Conservation (phyloP, 192 early-diverging fungal genomes). For the Coemansia pectinata region DNA sequence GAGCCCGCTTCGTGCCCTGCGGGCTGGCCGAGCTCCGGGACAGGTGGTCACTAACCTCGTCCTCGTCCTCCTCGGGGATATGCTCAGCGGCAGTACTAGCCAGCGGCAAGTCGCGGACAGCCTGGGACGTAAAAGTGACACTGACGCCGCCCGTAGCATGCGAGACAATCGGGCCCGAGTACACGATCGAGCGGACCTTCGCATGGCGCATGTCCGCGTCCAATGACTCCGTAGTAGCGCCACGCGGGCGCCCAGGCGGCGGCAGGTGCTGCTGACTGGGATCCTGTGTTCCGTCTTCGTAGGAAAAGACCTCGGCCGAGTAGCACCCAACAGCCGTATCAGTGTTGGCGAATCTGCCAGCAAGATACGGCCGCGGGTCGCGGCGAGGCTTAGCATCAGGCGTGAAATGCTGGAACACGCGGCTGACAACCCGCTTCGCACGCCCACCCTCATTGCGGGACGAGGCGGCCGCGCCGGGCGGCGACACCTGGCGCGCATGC, state of each 20-base stretch:
- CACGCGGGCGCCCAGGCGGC: constrained; percentile 9
- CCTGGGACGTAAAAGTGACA: constrained; percentile 48
- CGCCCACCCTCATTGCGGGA: background rate
- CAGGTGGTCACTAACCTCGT: background rate
- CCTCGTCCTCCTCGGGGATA: constrained; percentile 20
- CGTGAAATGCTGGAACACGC: constrained; percentile 31
- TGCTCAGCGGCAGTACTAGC: constrained; percentile 9
- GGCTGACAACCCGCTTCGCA: constrained; percentile 47
- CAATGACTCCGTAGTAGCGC: constrained; percentile 26
- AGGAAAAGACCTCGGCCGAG: constrained; percentile 40
- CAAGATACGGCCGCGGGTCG: constrained; percentile 15
- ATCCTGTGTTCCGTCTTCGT: background rate
- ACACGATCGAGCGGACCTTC: constrained; percentile 43
- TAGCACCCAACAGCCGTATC: constrained; percentile 44
- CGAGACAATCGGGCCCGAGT: constrained; percentile 42
- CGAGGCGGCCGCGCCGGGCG: too few species aligned
- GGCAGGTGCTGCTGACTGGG: background rate
- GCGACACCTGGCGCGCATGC: too few species aligned
- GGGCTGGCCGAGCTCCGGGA: background rate
- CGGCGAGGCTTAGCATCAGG: constrained; percentile 11
- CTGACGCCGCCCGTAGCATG: constrained; percentile 47
- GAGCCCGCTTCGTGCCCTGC: constrained; percentile 19
- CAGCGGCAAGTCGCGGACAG: constrained; percentile 41
- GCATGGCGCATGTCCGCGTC: constrained; percentile 1
- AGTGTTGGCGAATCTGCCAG: constrained; percentile 43